A percentile compares a stretch with the other conserved stretches of the same genome.
These are phyloP conservation scores for Pseudognaphalium luteoalbum DNA, from an alignment of 129 eudicot species.

Conservation along the genomic window DNA sequence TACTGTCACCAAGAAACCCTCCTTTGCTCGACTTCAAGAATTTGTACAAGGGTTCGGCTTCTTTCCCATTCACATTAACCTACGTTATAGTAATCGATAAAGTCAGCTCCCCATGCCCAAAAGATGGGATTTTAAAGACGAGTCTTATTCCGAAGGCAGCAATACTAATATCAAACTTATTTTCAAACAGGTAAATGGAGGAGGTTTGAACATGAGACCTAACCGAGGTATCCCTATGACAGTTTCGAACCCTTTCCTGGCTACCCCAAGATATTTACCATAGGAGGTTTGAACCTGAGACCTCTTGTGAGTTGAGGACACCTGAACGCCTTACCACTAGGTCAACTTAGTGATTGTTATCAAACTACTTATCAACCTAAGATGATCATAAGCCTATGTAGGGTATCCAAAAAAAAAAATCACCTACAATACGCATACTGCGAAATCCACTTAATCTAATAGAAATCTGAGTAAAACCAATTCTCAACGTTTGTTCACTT, in stretches of 20 bases:
- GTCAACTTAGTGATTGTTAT: no score
- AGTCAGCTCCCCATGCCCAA: no score
- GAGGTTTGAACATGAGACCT: no score
- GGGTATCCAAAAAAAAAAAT: neutral
- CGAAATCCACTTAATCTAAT: neutral
- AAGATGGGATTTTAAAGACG: no score
- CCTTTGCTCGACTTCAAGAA: slow-evolving; percentile 79
- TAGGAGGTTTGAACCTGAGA: no score
- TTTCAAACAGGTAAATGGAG: no score
- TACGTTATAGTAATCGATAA: slow-evolving; percentile 22
- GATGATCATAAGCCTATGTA: neutral
- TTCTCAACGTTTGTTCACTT: neutral
- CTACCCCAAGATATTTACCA: no score
- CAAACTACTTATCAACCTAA: neutral
- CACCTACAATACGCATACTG: neutral
- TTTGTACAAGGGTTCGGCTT: slow-evolving; percentile 81
- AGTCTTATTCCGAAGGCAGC: no score
- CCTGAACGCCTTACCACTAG: neutral
- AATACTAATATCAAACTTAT: no score
- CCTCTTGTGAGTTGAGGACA: neutral
- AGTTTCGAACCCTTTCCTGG: no score
- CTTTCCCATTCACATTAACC: slow-evolving; percentile 88
- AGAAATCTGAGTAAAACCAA: neutral
- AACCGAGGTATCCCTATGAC: no score
- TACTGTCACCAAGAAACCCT: slow-evolving; percentile 74